phyloP scores from a whole-genome alignment of 306 rosid genomes.

The Astragalus glycyphyllos region DNA sequence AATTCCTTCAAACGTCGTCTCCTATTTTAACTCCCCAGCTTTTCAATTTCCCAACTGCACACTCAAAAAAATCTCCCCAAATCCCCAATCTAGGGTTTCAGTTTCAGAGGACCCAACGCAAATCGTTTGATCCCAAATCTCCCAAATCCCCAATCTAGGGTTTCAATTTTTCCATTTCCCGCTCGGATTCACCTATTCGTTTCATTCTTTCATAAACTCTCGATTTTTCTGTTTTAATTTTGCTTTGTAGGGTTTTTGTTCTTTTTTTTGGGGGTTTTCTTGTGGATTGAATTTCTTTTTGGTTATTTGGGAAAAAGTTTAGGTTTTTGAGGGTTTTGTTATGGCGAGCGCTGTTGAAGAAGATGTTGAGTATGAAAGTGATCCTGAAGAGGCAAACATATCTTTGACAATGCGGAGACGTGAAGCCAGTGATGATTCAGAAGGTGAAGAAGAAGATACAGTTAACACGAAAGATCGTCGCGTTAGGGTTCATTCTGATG shows the following conservation, averaged over 20 bases:
- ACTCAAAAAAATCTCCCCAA: conserved; percentile 39
- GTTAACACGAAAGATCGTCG: conserved; percentile 60
- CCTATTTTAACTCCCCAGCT: conserved; percentile 4
- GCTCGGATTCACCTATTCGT: background rate
- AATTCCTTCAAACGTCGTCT: conserved; percentile 3
- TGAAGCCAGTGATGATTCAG: conserved; percentile 89
- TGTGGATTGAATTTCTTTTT: background rate
- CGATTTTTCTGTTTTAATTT: background rate
- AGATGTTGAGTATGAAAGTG: conserved; percentile 85
- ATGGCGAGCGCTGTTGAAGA: conserved; percentile 73
- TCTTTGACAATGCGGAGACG: conserved; percentile 86
- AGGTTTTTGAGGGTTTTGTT: conserved; percentile 45
- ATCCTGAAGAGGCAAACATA: conserved; percentile 79
- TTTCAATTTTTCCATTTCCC: conserved; percentile 5
- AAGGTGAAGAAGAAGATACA: conserved; percentile 56
- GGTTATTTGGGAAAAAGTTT: background rate
- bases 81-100: conserved; percentile 60
- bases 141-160: too few species aligned
- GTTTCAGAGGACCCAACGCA: conserved; percentile 46
- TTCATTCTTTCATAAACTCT: conserved; percentile 11
- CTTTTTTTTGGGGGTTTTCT: background rate
- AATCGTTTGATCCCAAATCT: conserved; percentile 48
- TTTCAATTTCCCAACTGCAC: conserved; percentile 45
- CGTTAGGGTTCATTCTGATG: conserved; percentile 62
- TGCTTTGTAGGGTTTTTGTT: background rate